Percentiles rank a stretch among this genome's conserved stretches.
phyloP scores from a whole-genome alignment of 2,329 filamentous ascomycete species.

The Kalaharituber pfeilii region DNA sequence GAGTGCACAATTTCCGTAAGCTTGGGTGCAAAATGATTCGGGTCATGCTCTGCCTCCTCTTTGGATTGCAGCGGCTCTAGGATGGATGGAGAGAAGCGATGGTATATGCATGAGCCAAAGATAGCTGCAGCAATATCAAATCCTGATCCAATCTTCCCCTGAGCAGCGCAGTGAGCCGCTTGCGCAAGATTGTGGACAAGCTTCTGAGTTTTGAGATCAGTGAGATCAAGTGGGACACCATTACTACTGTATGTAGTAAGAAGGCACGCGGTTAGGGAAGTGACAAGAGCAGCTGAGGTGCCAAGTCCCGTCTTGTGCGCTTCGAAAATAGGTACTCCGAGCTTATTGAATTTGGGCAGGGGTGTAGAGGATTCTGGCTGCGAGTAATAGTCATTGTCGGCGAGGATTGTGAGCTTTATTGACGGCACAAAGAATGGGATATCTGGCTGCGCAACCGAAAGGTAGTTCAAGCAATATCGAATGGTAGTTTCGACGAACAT shows the following conservation, averaged over 20 bases:
- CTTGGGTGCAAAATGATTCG: conserved; percentile 46
- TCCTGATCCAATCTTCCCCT: conserved; percentile 89
- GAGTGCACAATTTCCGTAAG: conserved; percentile 49
- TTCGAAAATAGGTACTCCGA: conserved; percentile 53
- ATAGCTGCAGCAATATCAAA: conserved; percentile 91
- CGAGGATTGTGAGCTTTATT: conserved; percentile 64
- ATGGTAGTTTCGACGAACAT: conserved; percentile 86
- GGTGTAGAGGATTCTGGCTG: conserved; percentile 34
- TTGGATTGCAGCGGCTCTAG: conserved; percentile 35
- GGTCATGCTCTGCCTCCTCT: conserved; percentile 31
- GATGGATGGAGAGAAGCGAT: conserved; percentile 71
- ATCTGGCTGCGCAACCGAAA: conserved; percentile 36
- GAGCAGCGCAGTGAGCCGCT: conserved; percentile 81
- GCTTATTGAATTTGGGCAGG: conserved; percentile 50
- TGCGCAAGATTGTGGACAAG: conserved; percentile 85
- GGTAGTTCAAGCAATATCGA: conserved; percentile 50
- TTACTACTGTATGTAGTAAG: conserved; percentile 55
- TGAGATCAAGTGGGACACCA: conserved; percentile 37
- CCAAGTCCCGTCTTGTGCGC: conserved; percentile 94
- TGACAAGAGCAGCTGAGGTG: conserved; percentile 86
- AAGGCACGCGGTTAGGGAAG: conserved; percentile 61
- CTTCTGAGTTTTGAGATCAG: conserved; percentile 36
- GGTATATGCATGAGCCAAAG: conserved; percentile 78
- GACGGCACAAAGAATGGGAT: conserved; percentile 39
- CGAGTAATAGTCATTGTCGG: conserved; percentile 95